phyloP scores from a whole-genome alignment of 352 stramenopile genomes.

The Stramenopiles sp. region DNA sequence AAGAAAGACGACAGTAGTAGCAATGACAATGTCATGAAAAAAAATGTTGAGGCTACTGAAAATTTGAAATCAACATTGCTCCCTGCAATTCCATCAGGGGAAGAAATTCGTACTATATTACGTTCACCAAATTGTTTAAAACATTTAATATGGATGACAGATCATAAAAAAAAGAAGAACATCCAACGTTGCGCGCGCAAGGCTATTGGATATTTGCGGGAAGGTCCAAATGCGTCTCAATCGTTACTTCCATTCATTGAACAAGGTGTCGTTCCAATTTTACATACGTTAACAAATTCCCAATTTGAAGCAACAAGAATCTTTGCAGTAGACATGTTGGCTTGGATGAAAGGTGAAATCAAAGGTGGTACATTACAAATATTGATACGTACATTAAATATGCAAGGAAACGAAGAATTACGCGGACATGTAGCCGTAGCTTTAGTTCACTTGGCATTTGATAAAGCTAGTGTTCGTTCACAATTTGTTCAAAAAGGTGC shows the following conservation, averaged over 20 bases:
- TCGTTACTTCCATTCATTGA: neutral
- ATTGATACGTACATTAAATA: neutral
- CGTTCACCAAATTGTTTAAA: neutral
- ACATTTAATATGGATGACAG: neutral
- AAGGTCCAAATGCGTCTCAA: neutral
- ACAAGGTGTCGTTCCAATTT: neutral
- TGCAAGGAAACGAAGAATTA: neutral
- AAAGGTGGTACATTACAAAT: neutral
- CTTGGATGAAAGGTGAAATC: slow-evolving; percentile 1
- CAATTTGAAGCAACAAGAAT: neutral
- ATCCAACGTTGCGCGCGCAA: neutral
- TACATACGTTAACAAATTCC: neutral
- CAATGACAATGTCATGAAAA: too few species aligned
- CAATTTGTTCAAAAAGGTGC: neutral
- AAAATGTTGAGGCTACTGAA: too few species aligned
- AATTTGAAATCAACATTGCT: too few species aligned
- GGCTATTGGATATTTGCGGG: neutral
- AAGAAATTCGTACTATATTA: neutral
- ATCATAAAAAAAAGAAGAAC: neutral
- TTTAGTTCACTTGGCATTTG: neutral
- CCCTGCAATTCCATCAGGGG: too few species aligned
- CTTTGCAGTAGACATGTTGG: neutral
- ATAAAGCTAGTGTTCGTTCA: neutral
- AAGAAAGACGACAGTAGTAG: too few species aligned
- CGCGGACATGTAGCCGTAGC: neutral